These are phyloP conservation scores for Fraxinus cuspidata DNA, from an alignment of 257 asterid genomes.

Conservation along the genomic window DNA sequence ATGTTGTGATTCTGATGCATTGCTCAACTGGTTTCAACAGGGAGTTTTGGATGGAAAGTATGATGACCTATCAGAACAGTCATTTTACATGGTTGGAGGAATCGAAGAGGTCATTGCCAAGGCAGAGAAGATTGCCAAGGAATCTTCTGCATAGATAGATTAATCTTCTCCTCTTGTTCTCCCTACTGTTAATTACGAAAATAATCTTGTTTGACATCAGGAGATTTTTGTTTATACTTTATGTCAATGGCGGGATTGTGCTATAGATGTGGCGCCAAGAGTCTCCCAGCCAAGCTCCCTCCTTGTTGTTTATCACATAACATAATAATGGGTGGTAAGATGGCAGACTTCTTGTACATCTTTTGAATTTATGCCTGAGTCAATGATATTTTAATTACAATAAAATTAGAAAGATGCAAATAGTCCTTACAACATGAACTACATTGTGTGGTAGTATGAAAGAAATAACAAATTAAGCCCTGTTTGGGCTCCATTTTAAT, in stretches of 20 bases:
- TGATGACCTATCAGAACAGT: constrained; percentile 40
- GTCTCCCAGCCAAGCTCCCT: constrained; percentile 40
- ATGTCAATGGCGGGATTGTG: constrained; percentile 34
- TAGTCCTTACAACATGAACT: too few species aligned
- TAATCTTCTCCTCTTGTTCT: constrained; percentile 23
- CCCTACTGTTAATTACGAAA: constrained; percentile 23
- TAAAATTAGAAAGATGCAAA: too few species aligned
- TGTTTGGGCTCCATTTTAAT: too few species aligned
- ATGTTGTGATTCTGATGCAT: not conserved
- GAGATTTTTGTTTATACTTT: constrained; percentile 32
- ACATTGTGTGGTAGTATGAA: too few species aligned
- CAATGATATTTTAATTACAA: too few species aligned
- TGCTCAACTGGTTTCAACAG: constrained; percentile 33
- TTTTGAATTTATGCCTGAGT: constrained; percentile 20
- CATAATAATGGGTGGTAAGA: constrained; percentile 47
- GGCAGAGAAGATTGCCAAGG: too few species aligned
- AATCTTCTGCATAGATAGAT: too few species aligned
- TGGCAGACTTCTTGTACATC: constrained; percentile 51
- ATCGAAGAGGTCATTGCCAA: too few species aligned
- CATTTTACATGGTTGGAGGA: too few species aligned
- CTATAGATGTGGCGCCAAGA: constrained; percentile 42
- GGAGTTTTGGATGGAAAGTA: constrained; percentile 92
- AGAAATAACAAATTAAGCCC: too few species aligned
- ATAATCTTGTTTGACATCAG: constrained; percentile 50
- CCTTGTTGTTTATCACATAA: constrained; percentile 36